Evolutionary conservation across 768 basidiomycete genomes (phyloP), one percentile per base, ranked within the genome.

Genomic region (Daedaleopsis sinensis): DNA sequence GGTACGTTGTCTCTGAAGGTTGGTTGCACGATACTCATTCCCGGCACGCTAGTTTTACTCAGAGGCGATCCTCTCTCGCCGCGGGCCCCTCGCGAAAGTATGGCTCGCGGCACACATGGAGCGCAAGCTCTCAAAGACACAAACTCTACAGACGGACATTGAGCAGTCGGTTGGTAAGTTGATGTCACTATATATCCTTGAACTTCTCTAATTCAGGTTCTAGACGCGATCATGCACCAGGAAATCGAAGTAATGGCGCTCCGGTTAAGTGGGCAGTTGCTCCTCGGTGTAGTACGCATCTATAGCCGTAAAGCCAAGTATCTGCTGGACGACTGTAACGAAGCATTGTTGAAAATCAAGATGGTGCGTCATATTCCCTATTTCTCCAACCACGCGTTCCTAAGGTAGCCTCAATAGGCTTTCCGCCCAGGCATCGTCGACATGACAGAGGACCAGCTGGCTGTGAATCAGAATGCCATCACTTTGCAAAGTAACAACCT

Each of bases 101-200:
- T 99, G 97, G 97, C 89, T 99, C 56, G 96, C 96, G 44, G 96
- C 97, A 1, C 96, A 98, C 82, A 95, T 96, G 88, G 95, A 98
- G 76, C 87, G 94, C 70, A 98, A 98, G 79, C 87, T 99, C 70
- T 94, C 93, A 67, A 99, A 98, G 77, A 88, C 90, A 27, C 94
- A 96, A 74, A 94, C 96, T 1, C 78, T 97, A 2, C 92, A 95
- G 71, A 96, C 96, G 0, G 93, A 97, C 75, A 97, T 99, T 55
- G 94, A 91, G 66, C 87, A 98, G 72, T 91, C 93, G 57, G 94
- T 96, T 67, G 93, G 93, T 89, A 66, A 66, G 89, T 79, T 57
- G 43, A 63, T 18, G 5, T 48, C 13, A n/a, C 39, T 15, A 9
- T 18, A 9, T 18, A 16, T 2, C 6, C 13, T 11, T 13, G n/a